Conservation (phyloP, 1,284 basidiomycete species). For the Apiotrichum brassicae region DNA sequence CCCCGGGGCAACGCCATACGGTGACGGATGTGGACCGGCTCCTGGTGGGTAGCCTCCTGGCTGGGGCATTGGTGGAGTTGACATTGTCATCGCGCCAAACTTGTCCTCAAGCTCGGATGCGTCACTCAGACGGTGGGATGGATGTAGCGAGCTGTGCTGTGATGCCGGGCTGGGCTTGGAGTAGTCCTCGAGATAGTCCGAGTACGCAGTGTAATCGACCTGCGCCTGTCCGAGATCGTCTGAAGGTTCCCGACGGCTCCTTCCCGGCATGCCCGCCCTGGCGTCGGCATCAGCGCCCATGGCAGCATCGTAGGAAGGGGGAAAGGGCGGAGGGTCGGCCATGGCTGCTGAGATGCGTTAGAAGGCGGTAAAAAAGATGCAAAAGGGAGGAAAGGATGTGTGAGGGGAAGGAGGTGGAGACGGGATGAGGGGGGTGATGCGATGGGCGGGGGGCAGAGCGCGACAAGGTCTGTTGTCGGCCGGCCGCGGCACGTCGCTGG, state of each 20-base stretch:
- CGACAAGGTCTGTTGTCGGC: too few species aligned
- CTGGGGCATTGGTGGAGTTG: neutral
- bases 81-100: neutral
- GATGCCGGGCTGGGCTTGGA: neutral
- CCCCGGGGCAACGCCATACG: constrained; percentile 1
- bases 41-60: neutral
- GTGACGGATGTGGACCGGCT: constrained; percentile 1
- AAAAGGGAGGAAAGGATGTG: neutral
- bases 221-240: neutral
- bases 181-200: constrained; percentile 2
- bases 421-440: neutral
- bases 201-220: neutral
- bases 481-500: too few species aligned
- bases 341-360: constrained; percentile 6
- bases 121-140: neutral
- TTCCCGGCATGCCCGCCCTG: neutral
- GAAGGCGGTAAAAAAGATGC: neutral
- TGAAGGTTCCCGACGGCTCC: neutral
- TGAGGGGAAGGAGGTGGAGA: neutral
- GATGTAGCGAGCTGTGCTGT: neutral
- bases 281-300: neutral
- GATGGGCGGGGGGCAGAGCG: too few species aligned
- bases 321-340: constrained; percentile 1
- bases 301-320: constrained; percentile 13
- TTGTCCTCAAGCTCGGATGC: neutral